Evolutionary conservation across 2,329 filamentous ascomycete species (phyloP), one percentile per base, ranked within the genome.

Genomic region (Mycosphaerelloides madeirae): DNA sequence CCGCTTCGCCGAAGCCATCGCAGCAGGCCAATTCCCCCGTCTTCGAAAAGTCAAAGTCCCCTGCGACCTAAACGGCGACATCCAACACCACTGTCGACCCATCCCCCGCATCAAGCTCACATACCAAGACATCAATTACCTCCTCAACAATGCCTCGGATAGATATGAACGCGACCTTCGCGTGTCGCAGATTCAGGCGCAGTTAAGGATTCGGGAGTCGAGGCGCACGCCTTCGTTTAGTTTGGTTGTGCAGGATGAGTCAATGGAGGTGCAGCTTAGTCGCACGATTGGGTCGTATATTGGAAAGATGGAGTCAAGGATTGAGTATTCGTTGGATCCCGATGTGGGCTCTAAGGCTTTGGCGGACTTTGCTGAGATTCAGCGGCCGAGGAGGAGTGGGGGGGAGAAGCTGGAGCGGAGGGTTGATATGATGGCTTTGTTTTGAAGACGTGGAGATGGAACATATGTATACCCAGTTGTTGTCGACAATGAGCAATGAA

Each of bases 61-160:
- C 1, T 79, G 79, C 45, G 85, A 90, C 52, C 77, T 83, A 1
- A 77, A 85, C 4, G 85, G 84, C 19, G 55, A 78, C 6, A 79
- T 89, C 50, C 85, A 90, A 65, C 67, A 71, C 1, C 72, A 88
- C 1, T 90, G 85, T 63, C 76, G 74, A 33, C 84, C 84, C 1
- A 68, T 74, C 3, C 76, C 77, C 22, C 71, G 72, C 22, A 69
- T 78, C 15, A 73, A 80, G 31, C 66, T 76, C 16, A 70, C 75
- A 1, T 65, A 65, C 8, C 76, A 80, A 49, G 59, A 62, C 33
- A 41, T 60, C 14, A 46, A 48, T 15, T 48, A 48, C n/a, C 43
- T 53, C 14, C 18, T 31, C 14, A 29, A 34, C 9, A 43, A 39
- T 29, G 47, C 46, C 5, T 28, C 38, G 11, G 25, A 44, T 18